A percentile compares a stretch with the other conserved stretches of the same genome.
Conservation (phyloP, 805 yeast genomes). For the Myxozyma melibiosi region DNA sequence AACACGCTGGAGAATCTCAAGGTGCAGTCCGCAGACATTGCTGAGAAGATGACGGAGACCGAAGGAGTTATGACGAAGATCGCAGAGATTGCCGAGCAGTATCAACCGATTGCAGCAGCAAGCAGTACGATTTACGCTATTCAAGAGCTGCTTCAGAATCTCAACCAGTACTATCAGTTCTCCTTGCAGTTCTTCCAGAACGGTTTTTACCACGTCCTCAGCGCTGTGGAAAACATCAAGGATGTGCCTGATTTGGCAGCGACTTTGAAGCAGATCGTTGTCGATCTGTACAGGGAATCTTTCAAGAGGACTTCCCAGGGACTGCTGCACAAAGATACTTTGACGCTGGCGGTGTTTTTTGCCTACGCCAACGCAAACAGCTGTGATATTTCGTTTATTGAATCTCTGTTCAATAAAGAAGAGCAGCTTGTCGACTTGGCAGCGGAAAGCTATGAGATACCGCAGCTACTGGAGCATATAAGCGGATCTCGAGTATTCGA, state of each 20-base stretch:
- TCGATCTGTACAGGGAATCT: conserved; percentile 50
- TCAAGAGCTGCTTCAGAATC: conserved; percentile 46
- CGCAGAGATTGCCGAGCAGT: conserved; percentile 52
- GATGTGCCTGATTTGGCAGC: conserved; percentile 6
- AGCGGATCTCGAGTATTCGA: conserved; percentile 10
- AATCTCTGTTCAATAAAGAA: conserved; percentile 17
- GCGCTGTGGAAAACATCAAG: conserved; percentile 21
- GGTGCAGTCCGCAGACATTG: conserved; percentile 58
- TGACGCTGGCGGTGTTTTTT: conserved; percentile 47
- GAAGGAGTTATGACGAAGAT: conserved; percentile 57
- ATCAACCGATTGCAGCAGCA: conserved; percentile 56
- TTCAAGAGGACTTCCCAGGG: conserved; percentile 53
- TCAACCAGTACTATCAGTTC: conserved; percentile 63
- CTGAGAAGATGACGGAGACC: conserved; percentile 57
- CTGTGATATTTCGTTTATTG: conserved; percentile 20
- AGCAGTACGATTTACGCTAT: conserved; percentile 55
- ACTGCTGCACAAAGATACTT: conserved; percentile 49
- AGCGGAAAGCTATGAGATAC: conserved; percentile 11
- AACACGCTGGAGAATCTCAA: conserved; percentile 67
- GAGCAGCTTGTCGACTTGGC: conserved; percentile 22
- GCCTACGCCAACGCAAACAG: conserved; percentile 15
- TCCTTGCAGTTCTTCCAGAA: conserved; percentile 51
- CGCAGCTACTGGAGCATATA: conserved; percentile 12
- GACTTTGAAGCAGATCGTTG: conserved; percentile 43
- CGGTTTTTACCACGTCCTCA: conserved; percentile 44